Evolutionary conservation across 345 rosid genomes (phyloP).

Genomic region (Eucalyptus pauciflora): DNA sequence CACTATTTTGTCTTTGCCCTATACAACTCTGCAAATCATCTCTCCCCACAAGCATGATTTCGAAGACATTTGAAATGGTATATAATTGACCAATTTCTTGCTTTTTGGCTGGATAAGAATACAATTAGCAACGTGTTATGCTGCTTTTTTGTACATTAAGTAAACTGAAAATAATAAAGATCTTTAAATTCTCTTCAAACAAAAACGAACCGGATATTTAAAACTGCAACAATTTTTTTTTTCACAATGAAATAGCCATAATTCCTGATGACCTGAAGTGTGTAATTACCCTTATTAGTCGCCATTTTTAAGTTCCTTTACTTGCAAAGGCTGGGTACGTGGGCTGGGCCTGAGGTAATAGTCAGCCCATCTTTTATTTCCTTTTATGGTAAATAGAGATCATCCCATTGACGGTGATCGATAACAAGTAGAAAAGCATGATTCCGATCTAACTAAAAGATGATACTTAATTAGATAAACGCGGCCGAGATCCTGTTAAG

Average conservation of each 20-base stretch:
- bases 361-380: neutral
- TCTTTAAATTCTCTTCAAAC: neutral
- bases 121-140: neutral
- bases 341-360: neutral
- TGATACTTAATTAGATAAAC: neutral
- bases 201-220: neutral
- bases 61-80: neutral
- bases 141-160: neutral
- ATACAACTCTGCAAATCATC: neutral
- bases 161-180: neutral
- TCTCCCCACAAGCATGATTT: neutral
- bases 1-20: neutral
- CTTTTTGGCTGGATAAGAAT: neutral
- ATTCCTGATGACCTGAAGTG: neutral
- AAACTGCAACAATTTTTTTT: neutral
- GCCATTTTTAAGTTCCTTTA: neutral
- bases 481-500: neutral
- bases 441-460: neutral
- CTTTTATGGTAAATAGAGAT: neutral
- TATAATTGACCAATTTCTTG: neutral
- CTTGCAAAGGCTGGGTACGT: neutral
- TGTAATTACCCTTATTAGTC: neutral
- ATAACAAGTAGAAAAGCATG: neutral
- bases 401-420: neutral
- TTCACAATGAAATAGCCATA: neutral